Percentiles rank a stretch among this genome's conserved stretches.
Evolutionary conservation across 2,329 filamentous ascomycete genomes (phyloP).

Genomic region (Helotiales sp.): DNA sequence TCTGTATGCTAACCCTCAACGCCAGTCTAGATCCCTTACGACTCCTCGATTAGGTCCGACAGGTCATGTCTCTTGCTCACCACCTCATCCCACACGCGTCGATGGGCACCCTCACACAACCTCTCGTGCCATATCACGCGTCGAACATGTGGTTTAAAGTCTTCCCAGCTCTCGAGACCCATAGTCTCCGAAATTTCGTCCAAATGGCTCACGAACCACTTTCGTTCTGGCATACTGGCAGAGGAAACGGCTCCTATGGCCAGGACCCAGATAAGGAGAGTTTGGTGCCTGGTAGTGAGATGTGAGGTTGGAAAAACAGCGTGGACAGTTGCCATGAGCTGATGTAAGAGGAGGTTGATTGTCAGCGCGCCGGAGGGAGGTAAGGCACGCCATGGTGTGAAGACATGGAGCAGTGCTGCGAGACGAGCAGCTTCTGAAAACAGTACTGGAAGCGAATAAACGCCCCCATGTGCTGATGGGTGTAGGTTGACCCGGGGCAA

Average conservation of each 20-base stretch:
- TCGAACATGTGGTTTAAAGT: conserved; percentile 7
- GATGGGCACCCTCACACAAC: conserved; percentile 6
- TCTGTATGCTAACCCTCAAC: not conserved
- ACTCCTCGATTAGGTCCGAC: too few species aligned
- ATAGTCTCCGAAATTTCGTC: conserved; percentile 12
- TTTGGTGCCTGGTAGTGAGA: not conserved
- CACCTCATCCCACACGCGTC: conserved; percentile 13
- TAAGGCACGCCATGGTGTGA: conserved; percentile 15
- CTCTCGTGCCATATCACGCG: conserved; percentile 17
- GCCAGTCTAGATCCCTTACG: not conserved
- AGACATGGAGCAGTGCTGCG: conserved; percentile 12
- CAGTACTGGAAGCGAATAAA: not conserved
- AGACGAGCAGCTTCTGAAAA: conserved; percentile 11
- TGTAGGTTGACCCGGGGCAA: not conserved
- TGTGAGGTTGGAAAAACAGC: too few species aligned
- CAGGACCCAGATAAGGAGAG: conserved; percentile 14
- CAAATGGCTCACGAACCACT: conserved; percentile 18
- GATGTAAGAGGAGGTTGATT: conserved; percentile 14
- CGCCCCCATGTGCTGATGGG: not conserved
- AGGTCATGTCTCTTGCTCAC: not conserved
- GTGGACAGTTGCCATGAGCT: conserved; percentile 7
- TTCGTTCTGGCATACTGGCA: conserved; percentile 5
- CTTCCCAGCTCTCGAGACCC: conserved; percentile 9
- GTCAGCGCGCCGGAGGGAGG: conserved; percentile 13
- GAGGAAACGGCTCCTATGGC: conserved; percentile 13